Conservation (phyloP, 768 basidiomycete species). For the Pholiota microspora region DNA sequence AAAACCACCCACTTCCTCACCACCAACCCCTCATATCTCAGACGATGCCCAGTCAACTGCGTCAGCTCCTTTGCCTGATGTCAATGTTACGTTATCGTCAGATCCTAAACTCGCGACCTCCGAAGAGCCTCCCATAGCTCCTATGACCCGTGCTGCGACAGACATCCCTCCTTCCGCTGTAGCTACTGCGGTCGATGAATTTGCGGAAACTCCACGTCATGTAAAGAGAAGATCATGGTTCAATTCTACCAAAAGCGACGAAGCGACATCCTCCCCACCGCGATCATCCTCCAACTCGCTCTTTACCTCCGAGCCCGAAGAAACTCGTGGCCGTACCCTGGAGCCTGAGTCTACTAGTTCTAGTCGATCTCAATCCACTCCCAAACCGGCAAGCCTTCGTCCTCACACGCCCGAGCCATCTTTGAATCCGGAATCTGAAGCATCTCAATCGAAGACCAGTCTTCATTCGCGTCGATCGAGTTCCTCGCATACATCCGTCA, state of each 20-base stretch:
- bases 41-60: conserved; percentile 31
- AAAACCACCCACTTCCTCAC: conserved; percentile 19
- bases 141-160: conserved; percentile 2
- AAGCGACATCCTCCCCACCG: conserved; percentile 19
- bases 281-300: neutral
- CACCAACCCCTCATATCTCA: conserved; percentile 14
- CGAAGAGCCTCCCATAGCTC: neutral
- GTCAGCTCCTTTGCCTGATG: conserved; percentile 35
- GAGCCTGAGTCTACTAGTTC: conserved; percentile 22
- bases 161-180: conserved; percentile 7
- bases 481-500: neutral
- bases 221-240: conserved; percentile 60
- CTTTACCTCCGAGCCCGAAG: conserved; percentile 16
- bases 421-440: neutral
- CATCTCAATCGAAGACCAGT: neutral
- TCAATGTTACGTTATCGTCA: conserved; percentile 6
- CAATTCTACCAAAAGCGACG: conserved; percentile 38
- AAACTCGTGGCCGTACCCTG: conserved; percentile 34
- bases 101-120: neutral
- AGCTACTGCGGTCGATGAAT: conserved; percentile 15
- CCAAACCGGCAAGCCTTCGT: conserved; percentile 20
- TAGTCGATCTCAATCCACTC: conserved; percentile 33
- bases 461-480: neutral
- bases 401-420: conserved; percentile 13
- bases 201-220: conserved; percentile 12